Evolutionary conservation across 495 filamentous ascomycete species (phyloP).

Genomic region (Glutinoglossum americanum): DNA sequence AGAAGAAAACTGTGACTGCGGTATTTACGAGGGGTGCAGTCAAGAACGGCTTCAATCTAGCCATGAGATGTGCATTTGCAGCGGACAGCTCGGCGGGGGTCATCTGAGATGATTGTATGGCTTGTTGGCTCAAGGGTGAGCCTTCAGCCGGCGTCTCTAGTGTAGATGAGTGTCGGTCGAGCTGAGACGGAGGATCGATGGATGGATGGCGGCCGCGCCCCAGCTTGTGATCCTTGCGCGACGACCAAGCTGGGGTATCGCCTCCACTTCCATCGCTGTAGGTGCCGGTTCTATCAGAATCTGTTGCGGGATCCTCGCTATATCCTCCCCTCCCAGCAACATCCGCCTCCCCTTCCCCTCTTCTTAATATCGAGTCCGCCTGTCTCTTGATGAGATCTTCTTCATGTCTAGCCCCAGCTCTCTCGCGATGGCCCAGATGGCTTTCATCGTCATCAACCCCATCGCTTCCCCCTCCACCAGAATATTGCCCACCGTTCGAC

Average conservation of each 20-base stretch:
- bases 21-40: slow-evolving; percentile 50
- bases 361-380: slow-evolving; percentile 48
- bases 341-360: slow-evolving; percentile 46
- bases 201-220: slow-evolving; percentile 7
- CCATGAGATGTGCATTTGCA: slow-evolving; percentile 73
- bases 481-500: slow-evolving; percentile 18
- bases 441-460: background rate
- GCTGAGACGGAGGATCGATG: slow-evolving; percentile 8
- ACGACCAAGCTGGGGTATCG: background rate
- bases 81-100: slow-evolving; percentile 47
- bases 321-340: slow-evolving; percentile 43
- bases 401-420: slow-evolving; percentile 15
- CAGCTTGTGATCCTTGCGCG: background rate
- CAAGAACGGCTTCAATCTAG: slow-evolving; percentile 71
- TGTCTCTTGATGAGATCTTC: slow-evolving; percentile 47
- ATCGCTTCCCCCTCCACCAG: background rate
- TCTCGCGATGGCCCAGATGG: background rate
- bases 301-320: slow-evolving; percentile 22
- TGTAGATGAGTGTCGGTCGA: slow-evolving; percentile 14
- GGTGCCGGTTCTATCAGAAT: slow-evolving; percentile 6
- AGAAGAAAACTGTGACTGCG: slow-evolving; percentile 82
- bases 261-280: slow-evolving; percentile 9
- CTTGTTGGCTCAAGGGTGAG: slow-evolving; percentile 26
- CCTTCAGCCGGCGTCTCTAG: slow-evolving; percentile 20
- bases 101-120: slow-evolving; percentile 22